These are phyloP conservation scores for Populus trichocarpa DNA, from an alignment of 441 rosid species.

Conservation along the genomic window DNA sequence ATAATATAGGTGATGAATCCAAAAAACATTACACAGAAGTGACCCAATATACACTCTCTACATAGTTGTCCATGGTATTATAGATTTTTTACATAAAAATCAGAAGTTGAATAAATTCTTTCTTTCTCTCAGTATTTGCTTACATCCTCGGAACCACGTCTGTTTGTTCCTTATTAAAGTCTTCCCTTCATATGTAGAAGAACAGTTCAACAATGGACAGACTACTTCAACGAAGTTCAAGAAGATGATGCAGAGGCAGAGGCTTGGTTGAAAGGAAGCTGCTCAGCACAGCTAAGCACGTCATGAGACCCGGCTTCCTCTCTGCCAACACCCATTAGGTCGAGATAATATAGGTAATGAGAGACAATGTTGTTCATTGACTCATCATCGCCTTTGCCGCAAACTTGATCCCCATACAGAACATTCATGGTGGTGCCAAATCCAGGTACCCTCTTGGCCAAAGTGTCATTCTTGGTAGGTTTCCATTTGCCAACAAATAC, in stretches of 20 bases:
- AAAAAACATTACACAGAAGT: not conserved
- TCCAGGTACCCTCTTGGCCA: conserved; percentile 59
- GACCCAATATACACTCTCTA: not conserved
- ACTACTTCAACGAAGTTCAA: conserved; percentile 18
- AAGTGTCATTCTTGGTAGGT: conserved; percentile 69
- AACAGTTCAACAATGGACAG: conserved; percentile 7
- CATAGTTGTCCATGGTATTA: not conserved
- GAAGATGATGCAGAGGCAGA: conserved; percentile 39
- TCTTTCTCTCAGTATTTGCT: not conserved
- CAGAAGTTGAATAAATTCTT: not conserved
- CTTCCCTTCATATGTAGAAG: conserved; percentile 8
- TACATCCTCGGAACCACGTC: conserved; percentile 8
- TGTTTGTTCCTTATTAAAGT: conserved; percentile 11
- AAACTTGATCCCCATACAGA: conserved; percentile 56
- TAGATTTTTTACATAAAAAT: not conserved
- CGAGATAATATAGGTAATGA: conserved; percentile 63
- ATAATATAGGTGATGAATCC: not conserved
- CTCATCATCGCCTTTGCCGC: conserved; percentile 59
- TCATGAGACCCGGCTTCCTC: conserved; percentile 78
- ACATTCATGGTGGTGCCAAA: conserved; percentile 75
- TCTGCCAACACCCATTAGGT: conserved; percentile 64
- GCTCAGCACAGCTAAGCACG: conserved; percentile 55
- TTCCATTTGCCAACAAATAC: conserved; percentile 67
- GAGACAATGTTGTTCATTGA: conserved; percentile 64
- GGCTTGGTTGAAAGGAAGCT: conserved; percentile 38